Conservation (phyloP, 148 eudicot species). For the Chenopodium quinoa region DNA sequence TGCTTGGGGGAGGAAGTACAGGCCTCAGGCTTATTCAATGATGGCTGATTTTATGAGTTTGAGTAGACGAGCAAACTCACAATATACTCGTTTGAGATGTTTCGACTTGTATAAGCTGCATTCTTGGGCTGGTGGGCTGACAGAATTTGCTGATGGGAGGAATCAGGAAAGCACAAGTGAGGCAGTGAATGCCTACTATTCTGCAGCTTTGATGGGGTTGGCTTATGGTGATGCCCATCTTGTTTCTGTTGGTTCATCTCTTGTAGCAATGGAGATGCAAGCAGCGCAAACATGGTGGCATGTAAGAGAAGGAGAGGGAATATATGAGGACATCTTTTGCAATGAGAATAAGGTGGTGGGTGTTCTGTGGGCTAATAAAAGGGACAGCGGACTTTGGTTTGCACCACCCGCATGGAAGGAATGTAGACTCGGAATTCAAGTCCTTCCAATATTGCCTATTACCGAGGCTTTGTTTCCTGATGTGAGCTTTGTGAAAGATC, state of each 20-base stretch:
- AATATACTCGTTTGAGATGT: slow-evolving; percentile 65
- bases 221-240: slow-evolving; percentile 86
- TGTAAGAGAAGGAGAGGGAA: slow-evolving; percentile 47
- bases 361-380: slow-evolving; percentile 73
- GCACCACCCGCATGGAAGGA: slow-evolving; percentile 81
- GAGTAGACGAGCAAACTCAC: slow-evolving; percentile 43
- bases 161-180: slow-evolving; percentile 89
- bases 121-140: slow-evolving; percentile 94
- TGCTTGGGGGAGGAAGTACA: slow-evolving; percentile 76
- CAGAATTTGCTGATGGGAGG: slow-evolving; percentile 84
- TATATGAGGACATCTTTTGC: slow-evolving; percentile 58
- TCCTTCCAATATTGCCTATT: slow-evolving; percentile 67
- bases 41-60: slow-evolving; percentile 87
- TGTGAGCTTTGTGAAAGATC: slow-evolving; percentile 47
- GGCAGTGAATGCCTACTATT: slow-evolving; percentile 84
- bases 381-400: slow-evolving; percentile 85
- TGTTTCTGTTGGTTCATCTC: slow-evolving; percentile 59
- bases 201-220: slow-evolving; percentile 88
- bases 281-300: slow-evolving; percentile 93
- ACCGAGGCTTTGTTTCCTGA: slow-evolving; percentile 71
- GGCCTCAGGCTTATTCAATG: slow-evolving; percentile 72
- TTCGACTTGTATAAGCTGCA: slow-evolving; percentile 90
- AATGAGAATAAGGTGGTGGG: slow-evolving; percentile 62
- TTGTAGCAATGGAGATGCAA: slow-evolving; percentile 67
- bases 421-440: slow-evolving; percentile 82